phyloP scores from a whole-genome alignment of 2,329 filamentous ascomycete species.

The Pyrenophora teres region DNA sequence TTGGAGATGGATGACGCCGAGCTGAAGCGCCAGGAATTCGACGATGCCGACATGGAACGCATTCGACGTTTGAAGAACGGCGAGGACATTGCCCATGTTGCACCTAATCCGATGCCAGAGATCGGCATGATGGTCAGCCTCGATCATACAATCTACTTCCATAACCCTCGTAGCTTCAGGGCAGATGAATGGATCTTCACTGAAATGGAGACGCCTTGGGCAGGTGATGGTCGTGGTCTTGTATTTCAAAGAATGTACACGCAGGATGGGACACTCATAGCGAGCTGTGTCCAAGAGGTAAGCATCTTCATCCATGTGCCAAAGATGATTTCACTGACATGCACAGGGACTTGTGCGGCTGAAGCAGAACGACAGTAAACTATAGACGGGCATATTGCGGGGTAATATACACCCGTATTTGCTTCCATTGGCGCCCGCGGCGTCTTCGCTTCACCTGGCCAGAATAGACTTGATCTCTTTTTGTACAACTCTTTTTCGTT shows the following conservation, averaged over 20 bases:
- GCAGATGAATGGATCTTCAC: slow-evolving; percentile 75
- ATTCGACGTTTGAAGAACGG: slow-evolving; percentile 45
- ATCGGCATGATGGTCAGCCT: slow-evolving; percentile 86
- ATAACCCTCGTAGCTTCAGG: slow-evolving; percentile 55
- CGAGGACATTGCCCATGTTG: slow-evolving; percentile 8
- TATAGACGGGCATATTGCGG: neutral
- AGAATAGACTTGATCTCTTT: neutral
- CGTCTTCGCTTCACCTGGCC: neutral
- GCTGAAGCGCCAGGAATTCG: slow-evolving; percentile 50
- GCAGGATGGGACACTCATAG: slow-evolving; percentile 72
- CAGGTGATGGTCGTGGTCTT: slow-evolving; percentile 75
- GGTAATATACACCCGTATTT: neutral
- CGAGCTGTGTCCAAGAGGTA: slow-evolving; percentile 80
- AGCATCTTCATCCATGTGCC: slow-evolving; percentile 4
- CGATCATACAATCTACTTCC: slow-evolving; percentile 69
- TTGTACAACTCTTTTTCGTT: neutral
- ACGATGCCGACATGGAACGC: slow-evolving; percentile 58
- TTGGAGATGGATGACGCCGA: slow-evolving; percentile 52
- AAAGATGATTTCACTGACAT: slow-evolving; percentile 6
- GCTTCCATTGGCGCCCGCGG: neutral
- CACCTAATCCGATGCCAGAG: slow-evolving; percentile 52
- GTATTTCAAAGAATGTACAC: slow-evolving; percentile 77
- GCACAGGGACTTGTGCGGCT: slow-evolving; percentile 20
- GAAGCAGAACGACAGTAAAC: slow-evolving; percentile 20
- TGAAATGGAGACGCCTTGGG: slow-evolving; percentile 81